These are phyloP conservation scores for Diversispora eburnea DNA, from an alignment of 192 early-diverging fungal genomes.

Conservation along the genomic window DNA sequence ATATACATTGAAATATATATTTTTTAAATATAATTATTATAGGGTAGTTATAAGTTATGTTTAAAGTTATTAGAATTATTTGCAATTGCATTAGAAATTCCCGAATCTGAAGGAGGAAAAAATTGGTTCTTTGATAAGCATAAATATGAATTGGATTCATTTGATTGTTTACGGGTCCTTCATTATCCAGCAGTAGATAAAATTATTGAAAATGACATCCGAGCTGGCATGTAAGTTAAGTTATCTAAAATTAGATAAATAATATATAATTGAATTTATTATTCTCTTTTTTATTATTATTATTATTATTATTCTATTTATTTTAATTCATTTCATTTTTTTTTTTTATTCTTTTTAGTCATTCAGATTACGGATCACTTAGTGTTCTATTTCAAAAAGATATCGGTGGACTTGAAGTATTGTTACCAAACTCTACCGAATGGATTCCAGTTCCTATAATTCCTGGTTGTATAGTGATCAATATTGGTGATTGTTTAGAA, in stretches of 20 bases:
- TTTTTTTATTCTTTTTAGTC: constrained; percentile 30
- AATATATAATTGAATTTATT: not conserved
- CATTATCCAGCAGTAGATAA: constrained; percentile 49
- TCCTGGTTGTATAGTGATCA: constrained; percentile 53
- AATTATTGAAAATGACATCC: constrained; percentile 40
- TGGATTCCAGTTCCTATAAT: constrained; percentile 64
- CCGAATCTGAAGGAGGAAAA: constrained; percentile 49
- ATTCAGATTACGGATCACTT: constrained; percentile 68
- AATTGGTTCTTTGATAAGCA: constrained; percentile 51
- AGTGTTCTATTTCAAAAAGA: constrained; percentile 68
- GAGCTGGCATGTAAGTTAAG: constrained; percentile 48
- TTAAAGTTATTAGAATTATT: constrained; percentile 53
- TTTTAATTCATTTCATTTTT: not conserved
- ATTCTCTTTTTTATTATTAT: not conserved
- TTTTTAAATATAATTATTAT: constrained; percentile 4
- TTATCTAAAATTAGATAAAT: not conserved
- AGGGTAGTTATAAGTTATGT: constrained; percentile 49
- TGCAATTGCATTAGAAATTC: constrained; percentile 60
- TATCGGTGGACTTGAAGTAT: constrained; percentile 54
- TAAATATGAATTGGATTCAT: constrained; percentile 41
- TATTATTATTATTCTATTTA: not conserved
- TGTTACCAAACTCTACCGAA: constrained; percentile 35
- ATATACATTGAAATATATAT: not conserved
- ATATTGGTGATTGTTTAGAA: constrained; percentile 60
- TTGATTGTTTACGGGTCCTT: constrained; percentile 53